These are phyloP conservation scores for Pythium diclinum DNA, from an alignment of 352 stramenopile species.

Conservation along the genomic window DNA sequence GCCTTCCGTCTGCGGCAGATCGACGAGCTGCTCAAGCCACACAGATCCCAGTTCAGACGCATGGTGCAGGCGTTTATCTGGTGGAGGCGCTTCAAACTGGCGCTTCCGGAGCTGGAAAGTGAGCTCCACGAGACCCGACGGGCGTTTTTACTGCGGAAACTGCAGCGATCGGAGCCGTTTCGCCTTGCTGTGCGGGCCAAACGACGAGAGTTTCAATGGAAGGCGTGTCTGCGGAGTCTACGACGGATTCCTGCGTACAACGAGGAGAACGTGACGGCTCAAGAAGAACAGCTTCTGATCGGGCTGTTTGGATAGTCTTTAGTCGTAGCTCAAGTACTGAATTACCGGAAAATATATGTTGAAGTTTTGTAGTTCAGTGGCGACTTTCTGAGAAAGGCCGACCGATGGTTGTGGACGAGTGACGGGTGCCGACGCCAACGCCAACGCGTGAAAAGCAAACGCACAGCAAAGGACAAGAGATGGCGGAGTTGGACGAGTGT, in stretches of 20 bases:
- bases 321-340: not conserved
- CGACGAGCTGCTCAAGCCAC: not conserved
- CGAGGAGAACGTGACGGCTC: not conserved
- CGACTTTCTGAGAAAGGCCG: too few relatives aligned
- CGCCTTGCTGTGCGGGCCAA: not conserved
- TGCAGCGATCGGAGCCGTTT: not conserved
- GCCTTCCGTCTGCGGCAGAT: not conserved
- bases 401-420: too few relatives aligned
- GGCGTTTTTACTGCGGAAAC: not conserved
- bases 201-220: not conserved
- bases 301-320: not conserved
- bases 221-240: not conserved
- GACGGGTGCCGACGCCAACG: too few relatives aligned
- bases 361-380: too few relatives aligned
- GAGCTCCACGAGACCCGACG: not conserved
- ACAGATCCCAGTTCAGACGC: not conserved
- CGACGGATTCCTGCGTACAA: not conserved
- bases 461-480: too few relatives aligned
- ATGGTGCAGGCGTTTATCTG: conserved; percentile 13
- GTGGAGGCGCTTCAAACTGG: conserved; percentile 1
- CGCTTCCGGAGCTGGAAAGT: not conserved
- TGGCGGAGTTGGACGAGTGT: too few relatives aligned
- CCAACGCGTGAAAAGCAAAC: too few relatives aligned
- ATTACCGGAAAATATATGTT: not conserved
- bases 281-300: not conserved